A percentile compares a stretch with the other conserved stretches of the same genome.
Conservation (phyloP, 441 rosid genomes). For the Pelargonium fulgidum region DNA sequence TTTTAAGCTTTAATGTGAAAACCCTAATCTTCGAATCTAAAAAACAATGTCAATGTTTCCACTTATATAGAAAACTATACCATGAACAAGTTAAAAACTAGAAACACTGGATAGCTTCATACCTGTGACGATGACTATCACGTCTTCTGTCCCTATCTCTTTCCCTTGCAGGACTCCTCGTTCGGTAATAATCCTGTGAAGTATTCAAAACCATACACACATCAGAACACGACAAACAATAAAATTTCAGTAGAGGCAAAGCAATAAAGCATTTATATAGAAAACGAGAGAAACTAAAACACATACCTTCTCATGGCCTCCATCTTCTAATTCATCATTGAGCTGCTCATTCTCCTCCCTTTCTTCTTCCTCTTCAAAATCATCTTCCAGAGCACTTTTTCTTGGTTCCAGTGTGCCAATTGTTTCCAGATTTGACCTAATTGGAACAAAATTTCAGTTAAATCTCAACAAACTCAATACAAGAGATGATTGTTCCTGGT, state of each 20-base stretch:
- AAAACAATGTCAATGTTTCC: neutral
- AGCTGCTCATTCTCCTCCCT: slow-evolving; percentile 70
- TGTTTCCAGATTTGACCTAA: slow-evolving; percentile 76
- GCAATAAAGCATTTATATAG: neutral
- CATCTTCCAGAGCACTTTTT: slow-evolving; percentile 89
- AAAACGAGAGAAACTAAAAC: neutral
- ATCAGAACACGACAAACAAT: neutral
- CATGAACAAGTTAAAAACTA: neutral
- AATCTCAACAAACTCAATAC: neutral
- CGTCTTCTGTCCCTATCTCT: slow-evolving; percentile 74
- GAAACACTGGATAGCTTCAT: slow-evolving; percentile 3
- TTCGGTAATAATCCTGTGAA: slow-evolving; percentile 62
- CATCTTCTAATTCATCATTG: slow-evolving; percentile 45
- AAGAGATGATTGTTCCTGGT: neutral
- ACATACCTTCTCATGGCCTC: slow-evolving; percentile 56
- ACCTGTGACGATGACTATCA: slow-evolving; percentile 73
- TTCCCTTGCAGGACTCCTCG: slow-evolving; percentile 69
- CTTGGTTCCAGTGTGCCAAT: slow-evolving; percentile 63
- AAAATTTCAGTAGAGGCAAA: neutral
- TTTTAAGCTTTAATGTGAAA: neutral
- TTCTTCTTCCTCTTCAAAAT: slow-evolving; percentile 95
- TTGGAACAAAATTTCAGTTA: neutral
- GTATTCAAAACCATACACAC: slow-evolving; percentile 16
- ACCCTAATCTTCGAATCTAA: neutral
- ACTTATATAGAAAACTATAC: neutral